Evolutionary conservation across 306 rosid species (phyloP), one percentile per base, ranked within the genome.

Genomic region (Castanopsis chinensis): DNA sequence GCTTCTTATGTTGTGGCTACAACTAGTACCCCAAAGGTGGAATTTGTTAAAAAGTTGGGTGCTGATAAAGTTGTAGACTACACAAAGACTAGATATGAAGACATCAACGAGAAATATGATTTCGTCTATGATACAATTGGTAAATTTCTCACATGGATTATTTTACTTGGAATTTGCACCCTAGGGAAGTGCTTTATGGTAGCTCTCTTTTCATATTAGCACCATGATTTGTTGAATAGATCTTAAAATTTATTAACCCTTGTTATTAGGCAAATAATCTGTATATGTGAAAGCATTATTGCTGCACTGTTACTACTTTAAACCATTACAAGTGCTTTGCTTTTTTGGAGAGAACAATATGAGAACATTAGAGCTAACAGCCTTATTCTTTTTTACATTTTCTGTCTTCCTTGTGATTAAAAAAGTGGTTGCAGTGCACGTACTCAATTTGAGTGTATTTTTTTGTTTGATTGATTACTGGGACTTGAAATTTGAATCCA

Each of bases 1-100:
- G 89, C 87, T 74, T 83, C 89, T 61, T 75, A 65, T 71, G 82
- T 86, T 32, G 85, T 78, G 76, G 80, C 87, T 51, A 83, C 85
- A 70, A 64, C 79, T 41, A 83, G 85, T 67, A 71, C 85, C 19
- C 83, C 87, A n/a, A 86, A 83, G 43, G 74, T 86, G 19, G 73
- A 86, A 6, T 86, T 83, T 72, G 87, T 80, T 23, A 80, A 80
- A 53, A 18, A 75, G 23, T 78, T 86, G 65, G 89, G 89, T 49
- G 89, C 85, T 74, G 83, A 83, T 71, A 28, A 78, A 72, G 89
- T 86, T 59, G 74, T 83, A 2, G 85, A 86, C 55, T 86, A 86
- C 71, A 75, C 68, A 23, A 51, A 65, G 77, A 83, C 63, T n/a
- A 75, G 78, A 11, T 83, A 86, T 59, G 81, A 78, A 28, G 79